These are phyloP conservation scores for Metschnikowia baotianmanensis DNA, from an alignment of 805 yeast species.

Conservation along the genomic window DNA sequence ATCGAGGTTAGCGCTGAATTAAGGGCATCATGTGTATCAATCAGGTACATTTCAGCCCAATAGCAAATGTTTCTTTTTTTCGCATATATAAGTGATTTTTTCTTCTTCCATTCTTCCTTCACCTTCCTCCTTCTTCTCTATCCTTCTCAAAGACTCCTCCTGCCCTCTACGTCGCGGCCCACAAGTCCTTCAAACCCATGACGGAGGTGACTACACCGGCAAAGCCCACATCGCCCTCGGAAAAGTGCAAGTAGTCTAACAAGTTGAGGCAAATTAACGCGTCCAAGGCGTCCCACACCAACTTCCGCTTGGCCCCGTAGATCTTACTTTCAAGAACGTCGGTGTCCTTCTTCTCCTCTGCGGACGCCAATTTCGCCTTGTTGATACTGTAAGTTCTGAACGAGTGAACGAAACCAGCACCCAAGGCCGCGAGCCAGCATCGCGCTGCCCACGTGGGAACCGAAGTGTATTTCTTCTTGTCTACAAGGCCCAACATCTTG, in stretches of 20 bases:
- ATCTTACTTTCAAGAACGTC: constrained; percentile 44
- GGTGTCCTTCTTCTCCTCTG: constrained; percentile 26
- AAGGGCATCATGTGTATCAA: too few species aligned
- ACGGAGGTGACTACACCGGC: constrained; percentile 83
- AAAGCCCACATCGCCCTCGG: constrained; percentile 78
- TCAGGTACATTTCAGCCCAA: too few species aligned
- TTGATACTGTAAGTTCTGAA: constrained; percentile 52
- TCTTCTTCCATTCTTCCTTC: too few species aligned
- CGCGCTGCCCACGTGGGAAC: constrained; percentile 59
- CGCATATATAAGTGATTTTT: too few species aligned
- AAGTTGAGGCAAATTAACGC: constrained; percentile 70
- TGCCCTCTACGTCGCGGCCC: constrained; percentile 46
- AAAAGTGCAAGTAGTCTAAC: constrained; percentile 54
- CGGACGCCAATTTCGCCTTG: constrained; percentile 32
- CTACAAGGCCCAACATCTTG: constrained; percentile 55
- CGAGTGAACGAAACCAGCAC: constrained; percentile 61
- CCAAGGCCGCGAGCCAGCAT: constrained; percentile 75
- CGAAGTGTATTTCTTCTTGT: constrained; percentile 43
- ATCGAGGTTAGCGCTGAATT: too few species aligned
- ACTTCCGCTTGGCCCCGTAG: constrained; percentile 53
- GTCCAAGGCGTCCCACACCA: constrained; percentile 77
- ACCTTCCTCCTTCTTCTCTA: too few species aligned
- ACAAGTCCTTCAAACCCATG: constrained; percentile 70
- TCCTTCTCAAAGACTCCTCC: too few species aligned
- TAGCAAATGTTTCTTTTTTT: too few species aligned